Evolutionary conservation across 2,329 filamentous ascomycete species (phyloP).

Genomic region (Penicillium occitanis): DNA sequence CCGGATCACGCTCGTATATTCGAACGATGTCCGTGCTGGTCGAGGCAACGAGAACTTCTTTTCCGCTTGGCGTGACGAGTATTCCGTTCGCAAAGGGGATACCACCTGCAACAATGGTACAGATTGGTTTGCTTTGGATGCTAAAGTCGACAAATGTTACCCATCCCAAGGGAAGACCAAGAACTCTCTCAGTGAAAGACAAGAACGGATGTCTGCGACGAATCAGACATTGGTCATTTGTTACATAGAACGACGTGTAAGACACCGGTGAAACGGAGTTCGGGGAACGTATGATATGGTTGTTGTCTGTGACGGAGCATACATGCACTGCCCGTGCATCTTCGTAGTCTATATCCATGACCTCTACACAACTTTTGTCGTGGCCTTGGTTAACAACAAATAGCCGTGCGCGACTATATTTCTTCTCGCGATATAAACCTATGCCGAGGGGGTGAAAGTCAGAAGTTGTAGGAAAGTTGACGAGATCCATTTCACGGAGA

Average conservation of each 20-base stretch:
- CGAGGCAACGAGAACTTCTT: constrained; percentile 24
- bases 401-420: constrained; percentile 16
- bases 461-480: constrained; percentile 6
- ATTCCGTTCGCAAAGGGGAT: constrained; percentile 25
- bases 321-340: constrained; percentile 21
- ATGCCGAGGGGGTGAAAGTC: constrained; percentile 24
- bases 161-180: constrained; percentile 23
- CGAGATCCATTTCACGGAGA: constrained; percentile 20
- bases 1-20: constrained; percentile 23
- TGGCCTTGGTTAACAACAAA: constrained; percentile 24
- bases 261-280: constrained; percentile 23
- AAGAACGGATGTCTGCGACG: constrained; percentile 22
- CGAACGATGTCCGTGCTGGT: constrained; percentile 18
- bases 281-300: constrained; percentile 23
- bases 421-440: constrained; percentile 21
- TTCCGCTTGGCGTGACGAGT: constrained; percentile 23
- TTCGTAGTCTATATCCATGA: constrained; percentile 26
- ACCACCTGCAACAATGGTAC: constrained; percentile 19
- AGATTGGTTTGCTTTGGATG: constrained; percentile 15
- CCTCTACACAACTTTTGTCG: constrained; percentile 19
- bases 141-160: constrained; percentile 24
- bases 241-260: constrained; percentile 25
- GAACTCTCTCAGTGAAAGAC: constrained; percentile 19
- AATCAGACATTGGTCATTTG: constrained; percentile 23
- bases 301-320: constrained; percentile 21